These are phyloP conservation scores for Lomentospora prolificans DNA, from an alignment of 2,329 filamentous ascomycete genomes.

Conservation along the genomic window DNA sequence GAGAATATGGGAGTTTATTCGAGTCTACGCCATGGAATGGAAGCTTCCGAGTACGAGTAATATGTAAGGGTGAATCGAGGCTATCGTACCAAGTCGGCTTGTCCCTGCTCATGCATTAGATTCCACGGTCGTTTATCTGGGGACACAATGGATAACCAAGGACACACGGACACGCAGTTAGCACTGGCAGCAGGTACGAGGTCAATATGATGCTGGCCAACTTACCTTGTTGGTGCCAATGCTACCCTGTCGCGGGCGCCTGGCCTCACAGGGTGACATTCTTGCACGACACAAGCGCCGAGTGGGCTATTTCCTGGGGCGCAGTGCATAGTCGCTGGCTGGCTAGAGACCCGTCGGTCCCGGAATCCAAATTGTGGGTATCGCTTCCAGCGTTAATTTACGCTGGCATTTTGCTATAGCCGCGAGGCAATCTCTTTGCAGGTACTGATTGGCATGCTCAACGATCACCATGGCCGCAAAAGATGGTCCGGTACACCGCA, in stretches of 20 bases:
- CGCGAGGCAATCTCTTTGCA: no score
- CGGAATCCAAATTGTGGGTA: no score
- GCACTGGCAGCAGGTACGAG: not conserved
- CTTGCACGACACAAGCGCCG: conserved; percentile 1
- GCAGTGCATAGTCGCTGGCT: not conserved
- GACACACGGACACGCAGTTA: not conserved
- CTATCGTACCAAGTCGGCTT: no score
- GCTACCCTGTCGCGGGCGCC: not conserved
- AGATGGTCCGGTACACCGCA: not conserved
- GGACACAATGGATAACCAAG: not conserved
- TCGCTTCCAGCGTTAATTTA: no score
- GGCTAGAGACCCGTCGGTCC: not conserved
- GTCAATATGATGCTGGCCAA: not conserved
- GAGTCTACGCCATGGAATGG: no score
- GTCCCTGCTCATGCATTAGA: no score
- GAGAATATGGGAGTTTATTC: no score
- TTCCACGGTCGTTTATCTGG: not conserved
- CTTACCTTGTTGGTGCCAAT: not conserved
- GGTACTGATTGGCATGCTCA: no score
- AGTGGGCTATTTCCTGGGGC: not conserved
- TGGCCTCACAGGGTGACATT: not conserved
- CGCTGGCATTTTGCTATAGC: no score
- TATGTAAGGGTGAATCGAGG: no score
- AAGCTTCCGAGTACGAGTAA: no score
- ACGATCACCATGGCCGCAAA: no score